Percentiles rank a stretch among this genome's conserved stretches.
Evolutionary conservation across 2,329 filamentous ascomycete species (phyloP).

Genomic region (Fusarium sp.): DNA sequence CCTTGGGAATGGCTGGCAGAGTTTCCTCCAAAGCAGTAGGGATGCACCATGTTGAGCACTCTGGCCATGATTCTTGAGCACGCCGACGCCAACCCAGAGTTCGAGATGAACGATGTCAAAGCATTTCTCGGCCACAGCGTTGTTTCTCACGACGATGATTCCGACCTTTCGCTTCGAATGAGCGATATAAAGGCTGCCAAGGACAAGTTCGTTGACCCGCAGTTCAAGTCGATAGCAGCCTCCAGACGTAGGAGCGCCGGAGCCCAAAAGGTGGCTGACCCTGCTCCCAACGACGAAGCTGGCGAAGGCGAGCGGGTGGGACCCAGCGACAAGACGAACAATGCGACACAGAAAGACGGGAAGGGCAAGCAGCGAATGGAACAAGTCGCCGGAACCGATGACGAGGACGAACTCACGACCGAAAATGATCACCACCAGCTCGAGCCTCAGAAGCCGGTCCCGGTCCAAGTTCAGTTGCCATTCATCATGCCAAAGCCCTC

Average conservation of each 20-base stretch:
- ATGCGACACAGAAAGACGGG: neutral
- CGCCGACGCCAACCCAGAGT: neutral
- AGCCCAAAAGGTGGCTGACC: neutral
- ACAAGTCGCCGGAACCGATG: neutral
- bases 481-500: neutral
- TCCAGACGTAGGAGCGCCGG: neutral
- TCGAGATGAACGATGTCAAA: neutral
- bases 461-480: neutral
- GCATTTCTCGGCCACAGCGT: neutral
- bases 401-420: neutral
- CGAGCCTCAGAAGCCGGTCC: neutral
- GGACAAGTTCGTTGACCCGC: neutral
- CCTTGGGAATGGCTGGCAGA: conserved; percentile 16
- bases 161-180: neutral
- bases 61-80: conserved; percentile 8
- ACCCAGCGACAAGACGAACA: neutral
- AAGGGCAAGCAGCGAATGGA: neutral
- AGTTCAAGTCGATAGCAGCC: neutral
- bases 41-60: neutral
- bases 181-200: neutral
- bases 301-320: neutral
- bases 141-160: neutral
- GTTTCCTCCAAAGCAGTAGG: conserved; percentile 4
- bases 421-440: neutral
- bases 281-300: neutral